Base-by-base conservation (phyloP, 1,139 yeast species). In the Zygosaccharomyces pseudobailii region DNA sequence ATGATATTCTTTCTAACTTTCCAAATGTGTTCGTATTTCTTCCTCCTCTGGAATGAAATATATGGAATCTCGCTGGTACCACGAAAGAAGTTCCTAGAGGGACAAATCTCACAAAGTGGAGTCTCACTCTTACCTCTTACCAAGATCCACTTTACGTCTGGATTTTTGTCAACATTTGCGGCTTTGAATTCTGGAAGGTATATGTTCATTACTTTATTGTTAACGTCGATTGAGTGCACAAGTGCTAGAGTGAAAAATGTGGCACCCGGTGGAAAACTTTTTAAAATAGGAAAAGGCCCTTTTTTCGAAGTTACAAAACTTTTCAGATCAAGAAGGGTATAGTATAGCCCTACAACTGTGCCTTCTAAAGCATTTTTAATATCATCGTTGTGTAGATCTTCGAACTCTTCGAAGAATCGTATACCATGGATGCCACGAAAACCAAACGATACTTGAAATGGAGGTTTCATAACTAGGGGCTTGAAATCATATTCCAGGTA, bases 91-190 rank as follows among this genome's bases (percentile, higher is more conserved):
- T 54, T 55, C 9, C 47, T 51, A 3, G 61, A 54, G n/a, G 69
- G 68, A 55, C 67, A 67, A 5, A 71, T 47, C 51, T 69, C 77
- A 65, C 71, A 71, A n/a, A 74, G 59, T 0, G 86, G 85, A 3
- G 77, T 62, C 42, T 81, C 87, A 1, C 88, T 79, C 36, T 81
- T 76, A 1, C 94, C 94, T 53, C 87, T 75, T 0, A 80, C 73
- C 1, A 87, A 50, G 0, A 84, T 50, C 41, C 82, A 59, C 40
- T 71, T 71, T 37, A 58, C 59, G 0, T 71, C 70, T 2, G 62
- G 53, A 5, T 53, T 43, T 7, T 38, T 19, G 38, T 21, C 34
- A 9, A 41, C 6, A 1, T 28, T 43, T 6, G 40, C 36, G 9
- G 49, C 45, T 4, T 45, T 27, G 28, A 40, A 46, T 2, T 46